Base-by-base conservation (phyloP, 371 early-diverging fungal species). In the Mortierella sp. region DNA sequence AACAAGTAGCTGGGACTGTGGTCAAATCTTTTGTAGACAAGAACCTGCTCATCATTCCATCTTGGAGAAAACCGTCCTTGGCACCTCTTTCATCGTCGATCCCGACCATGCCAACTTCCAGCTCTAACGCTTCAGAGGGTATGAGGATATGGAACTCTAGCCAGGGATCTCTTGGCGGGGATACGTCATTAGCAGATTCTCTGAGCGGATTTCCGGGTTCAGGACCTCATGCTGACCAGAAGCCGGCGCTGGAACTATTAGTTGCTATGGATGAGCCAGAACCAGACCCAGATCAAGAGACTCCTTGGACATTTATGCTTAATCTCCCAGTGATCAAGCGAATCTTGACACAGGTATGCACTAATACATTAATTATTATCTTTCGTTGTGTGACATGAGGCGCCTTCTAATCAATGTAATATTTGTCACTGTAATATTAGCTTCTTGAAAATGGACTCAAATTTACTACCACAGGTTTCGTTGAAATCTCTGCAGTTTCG, bases 381-480 rank as follows among this genome's bases (percentile, higher is more conserved):
- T 28, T 28, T 28, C 28, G 28, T 28, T 28, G 2, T 28, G 28
- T 28, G 28, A 2, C 43, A 11, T 55, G 7, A 36, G 43, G 53
- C 32, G 5, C 55, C 22, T 63, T n/a, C 16, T 43, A 38, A 10
- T 10, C 5, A 13, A 32, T 28, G 38, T 15, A 24, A 10, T 19
- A n/a, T 22, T 58, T 11, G 21, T 24, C 53, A 19, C 41, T 16
- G 32, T 22, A 21, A 4, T 21, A 5, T 4, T 33, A 77, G 77
- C 69, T 77, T 13, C 28, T 67, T 10, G 83, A 78, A 21, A 84
- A 84, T 40, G 78, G 83, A 1, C 69, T 84, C 60, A 84, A 84
- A 58, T 84, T 84, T 38, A 84, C 84, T 11, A 74, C 65, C 22
- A 63, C 78, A 10, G 84, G 84, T 4, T 84, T 73, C 45, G 83